Percentiles rank a stretch among this genome's conserved stretches.
phyloP scores from a whole-genome alignment of 2,329 filamentous ascomycete genomes.

The Cladobotryum protrusum region DNA sequence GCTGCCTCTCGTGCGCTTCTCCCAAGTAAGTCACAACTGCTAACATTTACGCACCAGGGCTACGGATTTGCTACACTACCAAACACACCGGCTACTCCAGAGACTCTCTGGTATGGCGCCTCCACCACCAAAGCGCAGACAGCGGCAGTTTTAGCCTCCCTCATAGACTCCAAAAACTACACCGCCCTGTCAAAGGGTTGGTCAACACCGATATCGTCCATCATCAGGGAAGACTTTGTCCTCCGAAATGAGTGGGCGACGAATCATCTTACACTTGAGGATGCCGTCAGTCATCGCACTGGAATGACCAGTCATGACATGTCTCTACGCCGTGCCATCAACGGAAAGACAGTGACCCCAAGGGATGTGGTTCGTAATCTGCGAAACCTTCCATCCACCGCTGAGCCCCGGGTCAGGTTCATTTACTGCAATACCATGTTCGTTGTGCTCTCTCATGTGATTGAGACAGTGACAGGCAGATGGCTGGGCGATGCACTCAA shows the following conservation, averaged over 20 bases:
- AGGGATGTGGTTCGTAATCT: constrained; percentile 36
- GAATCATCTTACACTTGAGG: constrained; percentile 45
- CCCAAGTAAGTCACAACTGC: not conserved
- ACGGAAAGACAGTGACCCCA: constrained; percentile 25
- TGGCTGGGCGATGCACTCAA: constrained; percentile 35
- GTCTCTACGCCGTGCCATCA: constrained; percentile 15
- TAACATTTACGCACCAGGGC: constrained; percentile 14
- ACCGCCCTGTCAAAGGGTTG: constrained; percentile 32
- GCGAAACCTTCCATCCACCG: constrained; percentile 37
- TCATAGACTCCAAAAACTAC: constrained; percentile 36
- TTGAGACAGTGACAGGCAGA: constrained; percentile 36
- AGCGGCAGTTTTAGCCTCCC: constrained; percentile 39
- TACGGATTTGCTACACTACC: constrained; percentile 24
- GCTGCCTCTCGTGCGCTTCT: no score
- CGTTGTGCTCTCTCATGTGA: constrained; percentile 35
- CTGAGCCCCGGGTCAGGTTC: constrained; percentile 38
- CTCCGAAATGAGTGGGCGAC: constrained; percentile 41
- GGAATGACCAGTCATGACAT: constrained; percentile 41
- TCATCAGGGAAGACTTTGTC: constrained; percentile 48
- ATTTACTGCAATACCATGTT: constrained; percentile 49
- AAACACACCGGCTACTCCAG: constrained; percentile 34
- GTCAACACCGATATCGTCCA: constrained; percentile 38
- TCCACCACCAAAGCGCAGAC: constrained; percentile 53
- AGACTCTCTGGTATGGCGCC: constrained; percentile 49
- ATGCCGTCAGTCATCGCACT: constrained; percentile 47